phyloP scores from a whole-genome alignment of 139 green algal genomes.

The Diplosphaera chodatii region DNA sequence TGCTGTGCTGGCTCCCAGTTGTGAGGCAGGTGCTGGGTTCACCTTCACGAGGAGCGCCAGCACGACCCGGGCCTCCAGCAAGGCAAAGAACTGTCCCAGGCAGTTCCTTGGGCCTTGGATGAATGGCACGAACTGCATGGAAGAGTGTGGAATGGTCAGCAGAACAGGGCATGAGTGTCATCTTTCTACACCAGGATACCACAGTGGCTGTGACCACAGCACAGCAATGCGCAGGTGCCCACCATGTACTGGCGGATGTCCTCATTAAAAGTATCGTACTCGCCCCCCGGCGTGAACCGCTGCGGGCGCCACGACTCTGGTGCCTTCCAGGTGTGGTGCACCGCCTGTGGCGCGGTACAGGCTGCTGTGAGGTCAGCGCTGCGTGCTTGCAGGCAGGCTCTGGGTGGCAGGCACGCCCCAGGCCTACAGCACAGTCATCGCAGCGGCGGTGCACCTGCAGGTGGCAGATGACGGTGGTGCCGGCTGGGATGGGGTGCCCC shows the following conservation, averaged over 20 bases:
- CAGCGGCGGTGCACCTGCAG: conserved; percentile 47
- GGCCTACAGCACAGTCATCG: too few relatives aligned
- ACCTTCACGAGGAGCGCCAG: conserved; percentile 64
- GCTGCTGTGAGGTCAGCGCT: too few relatives aligned
- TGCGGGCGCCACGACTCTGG: conserved; percentile 69
- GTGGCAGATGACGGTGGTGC: conserved; percentile 57
- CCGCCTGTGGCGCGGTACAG: too few relatives aligned
- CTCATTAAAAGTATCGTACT: conserved; percentile 82
- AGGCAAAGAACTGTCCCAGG: conserved; percentile 79
- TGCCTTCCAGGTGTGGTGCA: conserved; percentile 79
- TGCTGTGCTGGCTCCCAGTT: too few relatives aligned
- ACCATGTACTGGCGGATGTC: conserved; percentile 70
- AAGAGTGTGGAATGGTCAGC: too few relatives aligned
- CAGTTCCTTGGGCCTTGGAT: conserved; percentile 91
- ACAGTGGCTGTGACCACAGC: too few relatives aligned
- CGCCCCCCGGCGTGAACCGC: conserved; percentile 77
- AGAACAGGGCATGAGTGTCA: too few relatives aligned
- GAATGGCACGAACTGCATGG: conserved; percentile 84
- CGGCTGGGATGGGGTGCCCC: conserved; percentile 58
- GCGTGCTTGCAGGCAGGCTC: too few relatives aligned
- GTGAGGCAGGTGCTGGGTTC: too few relatives aligned
- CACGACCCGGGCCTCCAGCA: conserved; percentile 84
- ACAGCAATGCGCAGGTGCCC: too few relatives aligned
- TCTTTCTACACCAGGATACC: too few relatives aligned
- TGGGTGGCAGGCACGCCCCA: too few relatives aligned